phyloP scores from a whole-genome alignment of 306 rosid genomes.

The Acacia acuminata region DNA sequence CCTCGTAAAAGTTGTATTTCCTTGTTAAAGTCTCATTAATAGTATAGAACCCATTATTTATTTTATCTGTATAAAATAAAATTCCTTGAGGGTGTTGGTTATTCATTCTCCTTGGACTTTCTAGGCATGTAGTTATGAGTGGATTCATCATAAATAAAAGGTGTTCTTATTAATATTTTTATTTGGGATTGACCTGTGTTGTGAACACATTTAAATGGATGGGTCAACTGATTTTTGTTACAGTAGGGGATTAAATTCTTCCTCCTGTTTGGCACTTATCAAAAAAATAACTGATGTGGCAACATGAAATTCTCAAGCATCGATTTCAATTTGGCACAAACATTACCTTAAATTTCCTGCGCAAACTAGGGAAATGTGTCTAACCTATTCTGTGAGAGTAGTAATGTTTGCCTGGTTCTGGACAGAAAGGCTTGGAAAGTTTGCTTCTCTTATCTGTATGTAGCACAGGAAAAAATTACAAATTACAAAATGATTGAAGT shows the following conservation, averaged over 20 bases:
- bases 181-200: background rate
- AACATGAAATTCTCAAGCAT: background rate
- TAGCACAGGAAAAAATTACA: background rate
- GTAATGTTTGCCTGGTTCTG: background rate
- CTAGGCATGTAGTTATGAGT: background rate
- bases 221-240: background rate
- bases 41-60: background rate
- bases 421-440: background rate
- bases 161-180: background rate
- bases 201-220: background rate
- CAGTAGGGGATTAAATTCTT: background rate
- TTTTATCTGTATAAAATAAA: background rate
- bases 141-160: background rate
- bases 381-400: constrained; percentile 2
- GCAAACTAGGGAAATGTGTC: background rate
- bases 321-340: background rate
- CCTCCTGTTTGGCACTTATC: background rate
- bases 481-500: constrained; percentile 12
- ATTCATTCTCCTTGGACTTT: background rate
- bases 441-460: constrained; percentile 15
- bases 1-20: background rate
- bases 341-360: background rate
- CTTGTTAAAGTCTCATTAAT: constrained; percentile 1
- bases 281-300: background rate
- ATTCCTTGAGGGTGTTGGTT: background rate